Conservation (phyloP, 371 early-diverging fungal species). For the Apophysomyces variabilis region DNA sequence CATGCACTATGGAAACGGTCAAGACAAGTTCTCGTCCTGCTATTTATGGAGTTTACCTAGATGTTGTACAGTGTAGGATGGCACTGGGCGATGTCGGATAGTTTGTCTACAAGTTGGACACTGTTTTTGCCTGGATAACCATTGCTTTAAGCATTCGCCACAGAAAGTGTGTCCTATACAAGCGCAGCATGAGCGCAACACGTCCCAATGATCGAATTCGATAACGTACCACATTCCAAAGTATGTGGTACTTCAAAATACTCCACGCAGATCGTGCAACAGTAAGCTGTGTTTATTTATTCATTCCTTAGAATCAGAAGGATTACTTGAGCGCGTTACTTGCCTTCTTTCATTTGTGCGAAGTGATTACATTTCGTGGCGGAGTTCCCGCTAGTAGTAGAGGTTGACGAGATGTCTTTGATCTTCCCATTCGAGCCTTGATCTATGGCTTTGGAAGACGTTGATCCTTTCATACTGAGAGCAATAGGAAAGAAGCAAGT, state of each 20-base stretch:
- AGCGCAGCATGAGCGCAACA: not conserved
- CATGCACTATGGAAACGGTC: not conserved
- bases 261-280: conserved; percentile 20
- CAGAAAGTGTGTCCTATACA: conserved; percentile 17
- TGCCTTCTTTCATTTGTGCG: conserved; percentile 14
- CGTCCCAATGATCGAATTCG: not conserved
- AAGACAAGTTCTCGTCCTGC: not conserved
- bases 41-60: conserved; percentile 9
- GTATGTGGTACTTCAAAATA: conserved; percentile 18
- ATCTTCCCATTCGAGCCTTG: no score
- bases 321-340: not conserved
- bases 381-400: no score
- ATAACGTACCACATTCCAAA: conserved; percentile 16
- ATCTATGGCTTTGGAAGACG: no score
- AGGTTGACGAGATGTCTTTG: no score
- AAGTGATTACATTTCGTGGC: not conserved
- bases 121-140: conserved; percentile 15
- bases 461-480: no score
- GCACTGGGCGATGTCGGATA: conserved; percentile 11
- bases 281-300: conserved; percentile 7
- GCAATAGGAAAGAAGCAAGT: no score
- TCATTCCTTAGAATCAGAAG: not conserved
- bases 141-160: conserved; percentile 9
- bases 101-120: conserved; percentile 16
- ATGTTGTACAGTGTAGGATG: conserved; percentile 12